phyloP scores from a whole-genome alignment of 768 basidiomycete genomes.

The Daedalea quercina region DNA sequence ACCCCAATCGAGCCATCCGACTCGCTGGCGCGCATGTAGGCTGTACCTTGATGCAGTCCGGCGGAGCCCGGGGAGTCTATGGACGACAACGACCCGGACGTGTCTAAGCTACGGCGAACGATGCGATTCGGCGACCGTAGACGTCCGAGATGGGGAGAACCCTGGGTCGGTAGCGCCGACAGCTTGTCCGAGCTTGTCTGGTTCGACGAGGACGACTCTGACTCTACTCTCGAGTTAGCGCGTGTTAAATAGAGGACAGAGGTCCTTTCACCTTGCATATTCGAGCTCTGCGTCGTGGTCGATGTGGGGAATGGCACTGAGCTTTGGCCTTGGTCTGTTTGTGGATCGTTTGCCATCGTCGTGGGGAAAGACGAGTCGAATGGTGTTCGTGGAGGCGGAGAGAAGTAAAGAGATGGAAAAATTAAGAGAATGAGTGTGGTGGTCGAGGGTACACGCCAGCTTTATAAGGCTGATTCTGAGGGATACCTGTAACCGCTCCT shows the following conservation, averaged over 20 bases:
- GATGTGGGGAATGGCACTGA: constrained; percentile 15
- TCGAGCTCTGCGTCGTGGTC: neutral
- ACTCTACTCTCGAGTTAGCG: constrained; percentile 8
- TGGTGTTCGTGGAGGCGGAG: too few relatives aligned
- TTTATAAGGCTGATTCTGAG: too few relatives aligned
- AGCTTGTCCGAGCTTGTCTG: constrained; percentile 41
- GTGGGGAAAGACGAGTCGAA: too few relatives aligned
- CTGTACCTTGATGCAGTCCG: constrained; percentile 12
- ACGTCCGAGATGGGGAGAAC: constrained; percentile 26
- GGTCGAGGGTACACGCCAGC: too few relatives aligned
- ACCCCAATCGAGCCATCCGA: constrained; percentile 34
- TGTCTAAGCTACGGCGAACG: constrained; percentile 30
- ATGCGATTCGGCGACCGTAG: constrained; percentile 27
- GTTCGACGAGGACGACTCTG: constrained; percentile 24
- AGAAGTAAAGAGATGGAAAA: too few relatives aligned
- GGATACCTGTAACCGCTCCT: too few relatives aligned
- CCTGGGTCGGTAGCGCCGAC: constrained; percentile 29
- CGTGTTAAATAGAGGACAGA: neutral
- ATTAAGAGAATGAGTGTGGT: too few relatives aligned
- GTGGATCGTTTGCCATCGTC: neutral
- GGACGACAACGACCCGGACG: constrained; percentile 36
- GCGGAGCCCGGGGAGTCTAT: constrained; percentile 20
- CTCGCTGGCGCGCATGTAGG: constrained; percentile 16
- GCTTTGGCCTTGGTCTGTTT: constrained; percentile 1
- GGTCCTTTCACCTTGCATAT: neutral